Percentiles rank a stretch among this genome's conserved stretches.
phyloP scores from a whole-genome alignment of 192 early-diverging fungal genomes.

The Coemansia sp. region DNA sequence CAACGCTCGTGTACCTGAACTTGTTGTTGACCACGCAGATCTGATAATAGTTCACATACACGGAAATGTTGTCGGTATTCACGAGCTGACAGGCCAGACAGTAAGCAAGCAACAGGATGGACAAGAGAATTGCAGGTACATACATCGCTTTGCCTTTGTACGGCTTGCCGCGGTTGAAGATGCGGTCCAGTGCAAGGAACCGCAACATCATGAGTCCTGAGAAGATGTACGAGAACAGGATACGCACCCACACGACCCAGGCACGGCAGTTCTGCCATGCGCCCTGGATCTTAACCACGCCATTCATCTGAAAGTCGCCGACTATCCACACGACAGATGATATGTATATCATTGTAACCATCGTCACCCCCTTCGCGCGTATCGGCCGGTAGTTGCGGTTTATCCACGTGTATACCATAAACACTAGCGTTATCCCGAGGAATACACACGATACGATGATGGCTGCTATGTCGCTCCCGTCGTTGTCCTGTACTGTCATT shows the following conservation, averaged over 20 bases:
- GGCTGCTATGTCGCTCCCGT: constrained; percentile 18
- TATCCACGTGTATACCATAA: constrained; percentile 22
- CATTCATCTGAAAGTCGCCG: constrained; percentile 32
- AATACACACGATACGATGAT: constrained; percentile 8
- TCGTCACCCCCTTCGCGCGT: constrained; percentile 29
- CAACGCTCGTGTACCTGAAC: constrained; percentile 25
- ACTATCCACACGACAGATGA: constrained; percentile 11
- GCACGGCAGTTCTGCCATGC: constrained; percentile 28
- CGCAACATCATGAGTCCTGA: constrained; percentile 22
- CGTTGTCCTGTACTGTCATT: constrained; percentile 4
- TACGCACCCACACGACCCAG: constrained; percentile 40
- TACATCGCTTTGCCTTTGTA: constrained; percentile 27
- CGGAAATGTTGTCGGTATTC: not conserved
- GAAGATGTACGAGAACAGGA: constrained; percentile 19
- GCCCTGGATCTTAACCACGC: constrained; percentile 10
- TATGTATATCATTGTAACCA: constrained; percentile 28
- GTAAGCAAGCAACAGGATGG: constrained; percentile 14
- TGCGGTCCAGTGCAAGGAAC: constrained; percentile 27
- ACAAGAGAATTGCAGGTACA: constrained; percentile 11
- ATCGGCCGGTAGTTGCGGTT: constrained; percentile 32
- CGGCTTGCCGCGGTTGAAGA: constrained; percentile 36
- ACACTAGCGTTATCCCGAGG: constrained; percentile 11
- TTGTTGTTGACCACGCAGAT: constrained; percentile 20
- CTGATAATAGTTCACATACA: constrained; percentile 18
- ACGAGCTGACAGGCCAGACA: constrained; percentile 29